phyloP scores from a whole-genome alignment of 345 rosid genomes.

The Linum usitatissimum region DNA sequence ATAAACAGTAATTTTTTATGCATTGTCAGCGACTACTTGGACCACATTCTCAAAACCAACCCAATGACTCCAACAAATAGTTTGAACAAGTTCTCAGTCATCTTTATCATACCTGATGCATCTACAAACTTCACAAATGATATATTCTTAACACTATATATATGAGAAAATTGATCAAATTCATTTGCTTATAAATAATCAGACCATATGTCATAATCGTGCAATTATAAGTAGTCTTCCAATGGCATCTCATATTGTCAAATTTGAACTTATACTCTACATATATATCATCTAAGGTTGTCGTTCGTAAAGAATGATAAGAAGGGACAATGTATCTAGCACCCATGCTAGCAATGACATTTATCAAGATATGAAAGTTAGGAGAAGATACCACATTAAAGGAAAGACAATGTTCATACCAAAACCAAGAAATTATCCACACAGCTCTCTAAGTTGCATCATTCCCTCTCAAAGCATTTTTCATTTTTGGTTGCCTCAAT shows the following conservation, averaged over 20 bases:
- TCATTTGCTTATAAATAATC: background rate
- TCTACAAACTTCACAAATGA: background rate
- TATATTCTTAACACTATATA: background rate
- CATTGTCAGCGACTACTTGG: constrained; percentile 2
- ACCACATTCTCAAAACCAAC: background rate
- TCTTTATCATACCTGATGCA: constrained; percentile 1
- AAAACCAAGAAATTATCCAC: no score
- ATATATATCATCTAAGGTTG: background rate
- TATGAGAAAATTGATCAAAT: background rate
- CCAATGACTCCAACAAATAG: background rate
- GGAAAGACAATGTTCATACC: no score
- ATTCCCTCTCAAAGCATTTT: no score
- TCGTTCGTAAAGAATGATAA: background rate
- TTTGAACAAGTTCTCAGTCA: background rate
- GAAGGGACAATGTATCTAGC: background rate
- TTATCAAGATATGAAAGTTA: no score
- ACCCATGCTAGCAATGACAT: no score
- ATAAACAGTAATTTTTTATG: background rate
- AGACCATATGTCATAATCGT: background rate
- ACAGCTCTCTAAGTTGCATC: no score
- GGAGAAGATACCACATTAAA: no score
- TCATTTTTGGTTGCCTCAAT: no score
- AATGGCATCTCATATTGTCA: background rate
- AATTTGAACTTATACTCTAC: background rate
- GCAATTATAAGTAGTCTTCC: background rate